These are phyloP conservation scores for Candida cerambycidarum DNA, from an alignment of 805 yeast species.

Conservation along the genomic window DNA sequence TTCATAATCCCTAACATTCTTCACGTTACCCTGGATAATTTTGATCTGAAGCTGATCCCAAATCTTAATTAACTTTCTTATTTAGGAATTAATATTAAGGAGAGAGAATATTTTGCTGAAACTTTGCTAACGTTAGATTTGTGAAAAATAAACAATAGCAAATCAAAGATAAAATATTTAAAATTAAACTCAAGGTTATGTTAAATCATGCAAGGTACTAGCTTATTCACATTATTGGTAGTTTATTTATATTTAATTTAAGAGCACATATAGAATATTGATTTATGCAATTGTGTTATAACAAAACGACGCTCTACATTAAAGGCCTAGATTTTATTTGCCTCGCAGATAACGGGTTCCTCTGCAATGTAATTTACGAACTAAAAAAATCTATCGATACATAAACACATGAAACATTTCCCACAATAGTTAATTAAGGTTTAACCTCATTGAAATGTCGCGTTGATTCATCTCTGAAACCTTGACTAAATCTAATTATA, in stretches of 20 bases:
- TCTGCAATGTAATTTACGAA: slow-evolving; percentile 6
- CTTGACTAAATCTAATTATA: not conserved
- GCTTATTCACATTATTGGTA: too few relatives aligned
- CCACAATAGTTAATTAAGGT: not conserved
- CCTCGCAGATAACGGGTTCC: slow-evolving; percentile 1
- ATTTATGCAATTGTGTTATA: too few relatives aligned
- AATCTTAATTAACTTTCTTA: not conserved
- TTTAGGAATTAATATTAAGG: not conserved
- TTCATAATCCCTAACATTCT: too few relatives aligned
- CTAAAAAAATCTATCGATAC: not conserved
- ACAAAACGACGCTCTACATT: too few relatives aligned
- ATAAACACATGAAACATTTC: slow-evolving; percentile 4
- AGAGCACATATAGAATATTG: too few relatives aligned
- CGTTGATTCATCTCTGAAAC: slow-evolving; percentile 1
- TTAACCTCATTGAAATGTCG: slow-evolving; percentile 3
- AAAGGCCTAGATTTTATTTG: slow-evolving; percentile 3
- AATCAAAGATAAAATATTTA: not conserved
- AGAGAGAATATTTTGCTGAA: not conserved
- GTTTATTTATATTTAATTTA: too few relatives aligned
- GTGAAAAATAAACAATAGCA: not conserved
- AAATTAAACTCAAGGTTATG: not conserved
- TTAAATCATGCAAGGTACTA: not conserved
- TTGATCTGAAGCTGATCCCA: too few relatives aligned
- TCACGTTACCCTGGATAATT: too few relatives aligned
- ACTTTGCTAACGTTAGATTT: not conserved